A percentile compares a stretch with the other conserved stretches of the same genome.
Evolutionary conservation across 1,139 yeast species (phyloP).

Genomic region (Yamadazyma friedrichii): DNA sequence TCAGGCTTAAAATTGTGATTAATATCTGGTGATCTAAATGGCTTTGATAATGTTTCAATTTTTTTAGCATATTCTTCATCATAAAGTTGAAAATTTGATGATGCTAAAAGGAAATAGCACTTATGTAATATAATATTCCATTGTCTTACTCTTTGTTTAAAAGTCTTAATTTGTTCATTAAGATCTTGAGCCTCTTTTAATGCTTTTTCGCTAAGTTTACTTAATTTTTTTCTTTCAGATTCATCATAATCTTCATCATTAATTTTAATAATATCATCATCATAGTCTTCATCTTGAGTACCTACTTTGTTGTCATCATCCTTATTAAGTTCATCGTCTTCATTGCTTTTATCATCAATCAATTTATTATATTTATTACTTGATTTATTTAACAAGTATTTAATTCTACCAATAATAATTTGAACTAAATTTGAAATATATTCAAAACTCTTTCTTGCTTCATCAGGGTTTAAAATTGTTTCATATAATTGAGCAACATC

Average conservation of each 20-base stretch:
- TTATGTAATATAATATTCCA: conserved; percentile 72
- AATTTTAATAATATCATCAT: conserved; percentile 19
- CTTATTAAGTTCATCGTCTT: conserved; percentile 6
- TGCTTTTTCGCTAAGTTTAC: conserved; percentile 12
- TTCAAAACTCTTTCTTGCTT: conserved; percentile 29
- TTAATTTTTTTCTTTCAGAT: conserved; percentile 6
- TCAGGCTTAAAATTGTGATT: conserved; percentile 1
- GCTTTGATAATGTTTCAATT: conserved; percentile 12
- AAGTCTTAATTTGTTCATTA: conserved; percentile 24
- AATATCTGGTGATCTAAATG: not conserved
- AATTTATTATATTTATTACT: conserved; percentile 3
- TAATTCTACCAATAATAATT: conserved; percentile 13
- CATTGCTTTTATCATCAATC: conserved; percentile 5
- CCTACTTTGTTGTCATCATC: conserved; percentile 3
- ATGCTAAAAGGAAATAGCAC: conserved; percentile 74
- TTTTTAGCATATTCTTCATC: conserved; percentile 40
- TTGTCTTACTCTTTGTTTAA: conserved; percentile 33
- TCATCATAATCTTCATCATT: conserved; percentile 15
- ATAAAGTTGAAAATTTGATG: conserved; percentile 69
- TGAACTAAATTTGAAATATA: conserved; percentile 19
- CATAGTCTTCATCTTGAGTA: conserved; percentile 13
- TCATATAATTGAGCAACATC: conserved; percentile 69
- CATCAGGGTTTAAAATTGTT: conserved; percentile 45
- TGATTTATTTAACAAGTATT: conserved; percentile 5
- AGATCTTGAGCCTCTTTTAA: conserved; percentile 21